These are phyloP conservation scores for Prunus mume DNA, from an alignment of 306 rosid species.

Conservation along the genomic window DNA sequence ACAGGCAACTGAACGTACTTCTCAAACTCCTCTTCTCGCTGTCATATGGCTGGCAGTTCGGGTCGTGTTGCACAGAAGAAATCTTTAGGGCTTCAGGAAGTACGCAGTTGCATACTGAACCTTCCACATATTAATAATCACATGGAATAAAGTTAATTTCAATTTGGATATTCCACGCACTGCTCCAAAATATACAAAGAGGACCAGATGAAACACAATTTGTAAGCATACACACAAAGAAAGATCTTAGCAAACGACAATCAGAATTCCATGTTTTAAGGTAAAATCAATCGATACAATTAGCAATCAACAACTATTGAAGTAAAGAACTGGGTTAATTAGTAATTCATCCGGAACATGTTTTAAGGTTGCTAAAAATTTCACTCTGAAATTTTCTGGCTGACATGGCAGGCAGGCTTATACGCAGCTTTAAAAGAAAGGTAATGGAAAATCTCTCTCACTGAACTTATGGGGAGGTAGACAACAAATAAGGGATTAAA, in stretches of 20 bases:
- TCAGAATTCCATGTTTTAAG: too few species aligned
- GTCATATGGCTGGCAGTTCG: constrained; percentile 48
- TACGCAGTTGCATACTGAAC: constrained; percentile 85
- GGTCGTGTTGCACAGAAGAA: constrained; percentile 75
- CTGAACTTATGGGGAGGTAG: neutral
- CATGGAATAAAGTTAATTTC: constrained; percentile 1
- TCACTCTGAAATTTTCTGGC: neutral
- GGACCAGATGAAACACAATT: neutral
- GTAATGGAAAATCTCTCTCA: neutral
- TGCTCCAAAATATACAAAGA: neutral
- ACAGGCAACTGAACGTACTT: constrained; percentile 61
- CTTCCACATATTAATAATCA: constrained; percentile 35
- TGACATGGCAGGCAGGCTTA: neutral
- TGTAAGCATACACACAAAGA: too few species aligned
- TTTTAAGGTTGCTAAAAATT: neutral
- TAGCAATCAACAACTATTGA: neutral
- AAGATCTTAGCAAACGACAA: too few species aligned
- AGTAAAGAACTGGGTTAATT: neutral
- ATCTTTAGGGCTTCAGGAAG: constrained; percentile 80
- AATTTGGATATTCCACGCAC: neutral
- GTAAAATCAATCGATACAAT: too few species aligned
- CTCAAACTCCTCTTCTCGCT: constrained; percentile 75
- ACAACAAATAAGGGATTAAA: neutral
- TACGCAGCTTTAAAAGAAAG: neutral
- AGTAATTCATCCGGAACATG: neutral